phyloP scores from a whole-genome alignment of 2,329 filamentous ascomycete species.

The Fusarium sp. region DNA sequence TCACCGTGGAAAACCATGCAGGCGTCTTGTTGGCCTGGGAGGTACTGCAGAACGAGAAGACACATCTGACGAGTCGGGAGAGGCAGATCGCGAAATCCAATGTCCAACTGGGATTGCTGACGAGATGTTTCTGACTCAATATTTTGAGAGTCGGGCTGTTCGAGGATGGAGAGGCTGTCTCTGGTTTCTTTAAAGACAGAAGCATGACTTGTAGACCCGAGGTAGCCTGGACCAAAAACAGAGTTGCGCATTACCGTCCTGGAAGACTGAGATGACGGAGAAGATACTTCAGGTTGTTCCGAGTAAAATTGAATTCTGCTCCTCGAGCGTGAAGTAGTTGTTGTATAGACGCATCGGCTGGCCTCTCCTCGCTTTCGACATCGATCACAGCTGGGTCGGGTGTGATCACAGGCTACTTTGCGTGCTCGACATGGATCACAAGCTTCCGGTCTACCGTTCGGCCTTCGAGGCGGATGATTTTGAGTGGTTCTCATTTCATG shows the following conservation, averaged over 20 bases:
- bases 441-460: constrained; percentile 28
- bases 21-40: constrained; percentile 25
- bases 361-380: constrained; percentile 48
- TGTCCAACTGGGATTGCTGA: not conserved
- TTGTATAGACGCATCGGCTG: constrained; percentile 52
- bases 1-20: constrained; percentile 26
- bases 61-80: constrained; percentile 34
- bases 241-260: constrained; percentile 23
- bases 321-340: constrained; percentile 17
- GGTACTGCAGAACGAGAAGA: constrained; percentile 18
- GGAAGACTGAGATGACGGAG: constrained; percentile 6
- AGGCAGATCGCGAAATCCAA: constrained; percentile 34
- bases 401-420: constrained; percentile 31
- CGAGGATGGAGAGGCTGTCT: constrained; percentile 51
- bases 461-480: constrained; percentile 4
- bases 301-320: not conserved
- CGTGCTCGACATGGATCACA: constrained; percentile 31
- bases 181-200: constrained; percentile 56
- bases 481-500: constrained; percentile 1
- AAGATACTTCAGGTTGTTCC: not conserved
- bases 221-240: constrained; percentile 50
- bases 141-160: constrained; percentile 20
- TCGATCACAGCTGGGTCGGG: constrained; percentile 30
- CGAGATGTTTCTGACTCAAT: not conserved
- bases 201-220: constrained; percentile 59